These are phyloP conservation scores for Aspergillus sp. DNA, from an alignment of 2,329 filamentous ascomycete species.

Conservation along the genomic window DNA sequence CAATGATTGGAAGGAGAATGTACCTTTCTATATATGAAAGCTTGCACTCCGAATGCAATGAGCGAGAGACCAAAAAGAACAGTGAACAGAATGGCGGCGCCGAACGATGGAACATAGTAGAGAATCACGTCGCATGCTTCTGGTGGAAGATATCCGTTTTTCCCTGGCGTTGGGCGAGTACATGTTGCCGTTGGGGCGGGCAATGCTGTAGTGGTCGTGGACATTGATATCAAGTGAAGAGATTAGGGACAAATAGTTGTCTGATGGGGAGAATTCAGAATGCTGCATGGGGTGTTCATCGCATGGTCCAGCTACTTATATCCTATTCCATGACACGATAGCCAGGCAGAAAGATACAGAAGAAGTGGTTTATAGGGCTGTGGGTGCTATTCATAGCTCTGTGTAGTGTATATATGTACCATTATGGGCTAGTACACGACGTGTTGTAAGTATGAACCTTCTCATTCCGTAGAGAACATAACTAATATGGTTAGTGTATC, in stretches of 20 bases:
- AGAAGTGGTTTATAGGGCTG: too few relatives aligned
- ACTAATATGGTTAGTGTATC: too few relatives aligned
- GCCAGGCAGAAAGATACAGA: neutral
- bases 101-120: slow-evolving; percentile 29
- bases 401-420: too few relatives aligned
- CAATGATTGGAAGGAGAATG: slow-evolving; percentile 4
- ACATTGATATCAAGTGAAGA: neutral
- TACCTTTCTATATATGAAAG: slow-evolving; percentile 30
- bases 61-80: slow-evolving; percentile 32
- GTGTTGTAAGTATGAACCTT: too few relatives aligned
- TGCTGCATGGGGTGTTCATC: too few relatives aligned
- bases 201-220: neutral
- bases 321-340: too few relatives aligned
- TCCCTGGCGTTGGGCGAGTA: slow-evolving; percentile 25
- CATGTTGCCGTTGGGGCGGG: neutral
- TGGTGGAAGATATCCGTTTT: slow-evolving; percentile 38
- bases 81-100: slow-evolving; percentile 32
- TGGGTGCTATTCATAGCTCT: too few relatives aligned
- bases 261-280: too few relatives aligned
- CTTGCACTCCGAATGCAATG: slow-evolving; percentile 31
- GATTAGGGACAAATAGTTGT: neutral
- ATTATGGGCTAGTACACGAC: too few relatives aligned
- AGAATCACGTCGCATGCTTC: slow-evolving; percentile 35
- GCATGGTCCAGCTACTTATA: too few relatives aligned
- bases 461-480: too few relatives aligned